Percentiles rank a stretch among this genome's conserved stretches.
Evolutionary conservation across 1,139 yeast species (phyloP).

Genomic region (Yamadazyma dushanensis): DNA sequence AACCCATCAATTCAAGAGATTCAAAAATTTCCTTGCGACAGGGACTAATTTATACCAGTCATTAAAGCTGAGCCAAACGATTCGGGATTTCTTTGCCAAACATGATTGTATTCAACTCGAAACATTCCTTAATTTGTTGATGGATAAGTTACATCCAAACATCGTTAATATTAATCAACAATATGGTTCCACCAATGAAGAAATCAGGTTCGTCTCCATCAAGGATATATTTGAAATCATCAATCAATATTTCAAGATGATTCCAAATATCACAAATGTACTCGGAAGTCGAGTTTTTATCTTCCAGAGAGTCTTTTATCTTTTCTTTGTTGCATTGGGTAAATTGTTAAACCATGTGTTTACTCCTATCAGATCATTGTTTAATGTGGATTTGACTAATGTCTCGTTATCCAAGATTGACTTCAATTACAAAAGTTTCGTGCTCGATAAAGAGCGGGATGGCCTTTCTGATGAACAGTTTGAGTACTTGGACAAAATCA

Average conservation of each 20-base stretch:
- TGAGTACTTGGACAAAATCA: constrained; percentile 18
- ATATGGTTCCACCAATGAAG: constrained; percentile 19
- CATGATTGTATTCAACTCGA: constrained; percentile 30
- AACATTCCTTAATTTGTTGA: constrained; percentile 28
- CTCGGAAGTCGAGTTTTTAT: constrained; percentile 30
- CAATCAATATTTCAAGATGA: constrained; percentile 35
- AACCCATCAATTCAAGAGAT: constrained; percentile 20
- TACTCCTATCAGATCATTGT: constrained; percentile 34
- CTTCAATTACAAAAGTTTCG: constrained; percentile 25
- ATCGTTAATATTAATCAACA: constrained; percentile 25
- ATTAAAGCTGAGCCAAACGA: constrained; percentile 14
- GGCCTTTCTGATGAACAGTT: constrained; percentile 19
- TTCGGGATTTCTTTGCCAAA: constrained; percentile 18
- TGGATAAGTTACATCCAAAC: constrained; percentile 28
- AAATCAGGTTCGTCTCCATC: constrained; percentile 17
- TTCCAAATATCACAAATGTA: constrained; percentile 35
- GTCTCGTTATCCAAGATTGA: constrained; percentile 34
- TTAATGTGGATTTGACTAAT: constrained; percentile 37
- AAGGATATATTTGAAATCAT: constrained; percentile 32
- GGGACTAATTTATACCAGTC: constrained; percentile 17
- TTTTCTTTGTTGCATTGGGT: constrained; percentile 38
- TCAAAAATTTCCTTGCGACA: constrained; percentile 22
- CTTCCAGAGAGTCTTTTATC: constrained; percentile 32
- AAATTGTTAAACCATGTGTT: constrained; percentile 33
- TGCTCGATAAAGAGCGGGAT: constrained; percentile 18